Evolutionary conservation across 768 basidiomycete species (phyloP).

Genomic region (Leccinum broughii): DNA sequence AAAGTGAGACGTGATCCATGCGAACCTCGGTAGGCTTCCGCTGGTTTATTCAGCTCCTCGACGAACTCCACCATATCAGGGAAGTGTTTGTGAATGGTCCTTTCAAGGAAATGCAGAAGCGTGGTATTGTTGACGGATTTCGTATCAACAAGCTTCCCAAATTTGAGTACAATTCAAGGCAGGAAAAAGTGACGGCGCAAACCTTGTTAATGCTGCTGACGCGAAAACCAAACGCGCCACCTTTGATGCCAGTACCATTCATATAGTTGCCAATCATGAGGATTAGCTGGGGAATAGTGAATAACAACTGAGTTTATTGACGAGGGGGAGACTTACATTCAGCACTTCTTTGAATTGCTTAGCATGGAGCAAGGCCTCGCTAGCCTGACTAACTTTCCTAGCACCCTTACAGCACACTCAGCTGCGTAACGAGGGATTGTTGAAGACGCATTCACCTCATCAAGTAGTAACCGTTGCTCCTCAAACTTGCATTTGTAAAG

Average conservation of each 20-base stretch:
- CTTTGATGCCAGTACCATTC: slow-evolving; percentile 95
- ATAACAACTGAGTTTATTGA: neutral
- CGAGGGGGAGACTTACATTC: slow-evolving; percentile 52
- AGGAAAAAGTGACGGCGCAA: slow-evolving; percentile 13
- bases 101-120: slow-evolving; percentile 90
- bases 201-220: slow-evolving; percentile 98
- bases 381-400: slow-evolving; percentile 78
- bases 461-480: slow-evolving; percentile 78
- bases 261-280: slow-evolving; percentile 97
- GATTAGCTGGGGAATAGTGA: slow-evolving; percentile 59
- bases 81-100: slow-evolving; percentile 86
- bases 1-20: slow-evolving; percentile 2
- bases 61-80: slow-evolving; percentile 84
- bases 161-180: slow-evolving; percentile 1
- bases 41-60: slow-evolving; percentile 84
- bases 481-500: slow-evolving; percentile 87
- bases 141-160: slow-evolving; percentile 84
- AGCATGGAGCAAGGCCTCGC: slow-evolving; percentile 77
- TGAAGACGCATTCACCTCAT: slow-evolving; percentile 56
- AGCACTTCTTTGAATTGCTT: slow-evolving; percentile 87
- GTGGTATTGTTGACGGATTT: slow-evolving; percentile 96
- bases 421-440: neutral
- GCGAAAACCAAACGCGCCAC: slow-evolving; percentile 96
- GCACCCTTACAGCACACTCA: slow-evolving; percentile 56
- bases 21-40: slow-evolving; percentile 89